Percentiles rank a stretch among this genome's conserved stretches.
phyloP scores from a whole-genome alignment of 208 protist genomes.

The Porcisia deanei region DNA sequence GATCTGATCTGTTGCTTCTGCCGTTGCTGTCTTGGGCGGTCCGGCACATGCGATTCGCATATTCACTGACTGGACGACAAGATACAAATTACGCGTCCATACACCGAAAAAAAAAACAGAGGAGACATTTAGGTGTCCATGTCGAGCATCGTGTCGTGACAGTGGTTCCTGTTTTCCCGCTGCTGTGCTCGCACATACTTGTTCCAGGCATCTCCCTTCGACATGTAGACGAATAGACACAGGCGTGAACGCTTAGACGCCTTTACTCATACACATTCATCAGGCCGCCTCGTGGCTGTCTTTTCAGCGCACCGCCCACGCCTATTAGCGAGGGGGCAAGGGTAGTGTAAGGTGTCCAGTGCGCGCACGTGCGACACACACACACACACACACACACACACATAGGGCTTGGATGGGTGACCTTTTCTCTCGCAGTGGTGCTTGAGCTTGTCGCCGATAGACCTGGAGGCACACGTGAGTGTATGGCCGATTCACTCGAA shows the following conservation, averaged over 20 bases:
- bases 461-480: background rate
- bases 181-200: background rate
- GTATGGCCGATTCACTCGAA: slow-evolving; percentile 10
- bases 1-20: background rate
- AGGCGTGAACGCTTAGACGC: too few species aligned
- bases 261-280: background rate
- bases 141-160: background rate
- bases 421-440: background rate
- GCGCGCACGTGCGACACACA: background rate
- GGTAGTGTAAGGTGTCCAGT: background rate
- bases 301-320: background rate
- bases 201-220: too few species aligned
- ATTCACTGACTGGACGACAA: background rate
- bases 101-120: background rate
- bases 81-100: background rate
- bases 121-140: background rate
- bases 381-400: background rate
- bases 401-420: background rate
- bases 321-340: background rate
- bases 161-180: background rate
- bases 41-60: background rate
- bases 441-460: background rate
- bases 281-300: background rate
- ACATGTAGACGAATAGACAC: background rate
- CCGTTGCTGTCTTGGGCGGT: background rate